Conservation (phyloP, 306 rosid genomes). For the Fragaria iinumae region DNA sequence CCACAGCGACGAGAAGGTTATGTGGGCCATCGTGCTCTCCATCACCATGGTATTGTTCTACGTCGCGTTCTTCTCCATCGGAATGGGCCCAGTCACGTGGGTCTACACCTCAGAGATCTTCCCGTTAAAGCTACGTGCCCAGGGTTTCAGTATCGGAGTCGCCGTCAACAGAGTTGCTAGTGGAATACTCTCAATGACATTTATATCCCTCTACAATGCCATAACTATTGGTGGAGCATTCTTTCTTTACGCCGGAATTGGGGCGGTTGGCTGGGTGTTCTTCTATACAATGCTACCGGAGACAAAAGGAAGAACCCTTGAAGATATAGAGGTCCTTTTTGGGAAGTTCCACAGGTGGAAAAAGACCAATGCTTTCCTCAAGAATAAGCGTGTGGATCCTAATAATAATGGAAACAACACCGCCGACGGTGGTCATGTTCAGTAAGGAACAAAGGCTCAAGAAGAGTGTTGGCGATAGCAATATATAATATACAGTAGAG, state of each 20-base stretch:
- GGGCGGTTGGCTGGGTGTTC: constrained; percentile 43
- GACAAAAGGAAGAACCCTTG: constrained; percentile 65
- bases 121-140: constrained; percentile 78
- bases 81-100: constrained; percentile 77
- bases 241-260: constrained; percentile 50
- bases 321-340: constrained; percentile 68
- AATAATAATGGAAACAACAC: background rate
- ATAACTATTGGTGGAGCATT: constrained; percentile 73
- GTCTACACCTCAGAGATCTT: constrained; percentile 73
- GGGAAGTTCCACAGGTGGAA: constrained; percentile 43
- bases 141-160: constrained; percentile 62
- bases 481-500: no score
- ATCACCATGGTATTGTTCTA: constrained; percentile 36
- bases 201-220: constrained; percentile 48
- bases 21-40: constrained; percentile 61
- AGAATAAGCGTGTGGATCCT: background rate
- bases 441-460: constrained; percentile 11
- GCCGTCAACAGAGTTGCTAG: constrained; percentile 53
- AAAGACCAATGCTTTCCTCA: constrained; percentile 12
- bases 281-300: constrained; percentile 62
- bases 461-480: background rate
- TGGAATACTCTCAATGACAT: constrained; percentile 63
- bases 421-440: constrained; percentile 7
- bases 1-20: background rate
- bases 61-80: constrained; percentile 70